Percentiles rank a stretch among this genome's conserved stretches.
phyloP scores from a whole-genome alignment of 2,329 filamentous ascomycete species.

The Neofusicoccum sp. region DNA sequence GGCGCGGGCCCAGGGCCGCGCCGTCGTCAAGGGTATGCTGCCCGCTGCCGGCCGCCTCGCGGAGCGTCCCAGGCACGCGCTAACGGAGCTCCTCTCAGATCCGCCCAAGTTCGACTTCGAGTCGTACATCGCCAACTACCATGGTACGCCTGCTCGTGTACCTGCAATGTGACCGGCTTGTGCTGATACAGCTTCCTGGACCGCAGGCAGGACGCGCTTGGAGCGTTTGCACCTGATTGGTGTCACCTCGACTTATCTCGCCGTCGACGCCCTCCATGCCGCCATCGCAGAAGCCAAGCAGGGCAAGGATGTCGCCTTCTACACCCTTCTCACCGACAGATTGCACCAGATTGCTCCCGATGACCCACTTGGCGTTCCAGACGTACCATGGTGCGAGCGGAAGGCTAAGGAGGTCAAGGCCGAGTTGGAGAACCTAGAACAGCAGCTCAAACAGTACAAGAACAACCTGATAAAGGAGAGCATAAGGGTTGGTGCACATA shows the following conservation, averaged over 20 bases:
- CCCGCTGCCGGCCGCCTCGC: not conserved
- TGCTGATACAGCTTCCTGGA: not conserved
- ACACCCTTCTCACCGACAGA: constrained; percentile 68
- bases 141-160: constrained; percentile 57
- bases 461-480: constrained; percentile 98
- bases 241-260: constrained; percentile 72
- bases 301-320: constrained; percentile 72
- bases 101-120: constrained; percentile 89
- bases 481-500: constrained; percentile 68
- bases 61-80: not conserved
- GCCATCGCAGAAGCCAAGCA: constrained; percentile 76
- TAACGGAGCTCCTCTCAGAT: constrained; percentile 51
- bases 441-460: constrained; percentile 88
- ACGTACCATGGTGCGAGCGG: constrained; percentile 74
- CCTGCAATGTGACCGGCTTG: too few species aligned
- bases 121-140: constrained; percentile 87
- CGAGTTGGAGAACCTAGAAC: constrained; percentile 76
- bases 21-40: constrained; percentile 37
- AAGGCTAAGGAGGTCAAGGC: constrained; percentile 67
- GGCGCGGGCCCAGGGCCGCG: constrained; percentile 30
- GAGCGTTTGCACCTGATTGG: constrained; percentile 84
- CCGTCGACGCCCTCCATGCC: constrained; percentile 76
- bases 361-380: constrained; percentile 68
- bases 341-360: constrained; percentile 65
- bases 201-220: constrained; percentile 74